Evolutionary conservation across 306 rosid genomes (phyloP), one percentile per base, ranked within the genome.

Genomic region (Dryas drummondii): DNA sequence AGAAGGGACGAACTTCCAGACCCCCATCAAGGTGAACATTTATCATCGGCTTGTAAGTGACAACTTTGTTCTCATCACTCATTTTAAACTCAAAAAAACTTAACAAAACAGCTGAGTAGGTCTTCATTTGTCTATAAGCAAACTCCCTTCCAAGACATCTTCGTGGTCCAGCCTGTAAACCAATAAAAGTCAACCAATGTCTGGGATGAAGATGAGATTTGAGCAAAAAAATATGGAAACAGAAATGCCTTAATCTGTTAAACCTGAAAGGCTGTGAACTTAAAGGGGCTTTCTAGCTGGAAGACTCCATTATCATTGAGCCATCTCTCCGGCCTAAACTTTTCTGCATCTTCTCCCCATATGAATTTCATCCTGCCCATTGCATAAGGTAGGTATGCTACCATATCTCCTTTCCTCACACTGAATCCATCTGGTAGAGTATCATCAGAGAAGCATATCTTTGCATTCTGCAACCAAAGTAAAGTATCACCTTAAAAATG

Each of bases 91-190:
- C 72, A 61, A 89, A 91, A 79, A 80, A 81, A 7, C 91, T 75
- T 41, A 93, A 50, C 69, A 91, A 66, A 40, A 84, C 77, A 42
- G 97, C 91, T 41, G 85, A 71, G 58, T 91, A 79, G 82, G 89
- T 94, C 86, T 94, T 91, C 91, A 94, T 84, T 74, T 94, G 96
- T 78, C 94, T 87, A 54, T 88, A 89, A 68, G 98, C 96, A 82
- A 94, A 94, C 81, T 91, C 97, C 72, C 82, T 94, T 50, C 97
- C 98, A 0, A 94, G 86, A 76, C 98, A 94, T 40, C 91, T 85
- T 64, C 97, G 76, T 1, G 89, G 96, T 41, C 98, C 97, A 0
- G 96, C 97, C 96, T 90, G 96, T 75, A 42, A 78, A 48, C 45
- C 68, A 44, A 68, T 40, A 3, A 14, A 49, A 49, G 13, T 65